Conservation (phyloP, 257 asterid genomes). For the Nicotiana benthamiana region DNA sequence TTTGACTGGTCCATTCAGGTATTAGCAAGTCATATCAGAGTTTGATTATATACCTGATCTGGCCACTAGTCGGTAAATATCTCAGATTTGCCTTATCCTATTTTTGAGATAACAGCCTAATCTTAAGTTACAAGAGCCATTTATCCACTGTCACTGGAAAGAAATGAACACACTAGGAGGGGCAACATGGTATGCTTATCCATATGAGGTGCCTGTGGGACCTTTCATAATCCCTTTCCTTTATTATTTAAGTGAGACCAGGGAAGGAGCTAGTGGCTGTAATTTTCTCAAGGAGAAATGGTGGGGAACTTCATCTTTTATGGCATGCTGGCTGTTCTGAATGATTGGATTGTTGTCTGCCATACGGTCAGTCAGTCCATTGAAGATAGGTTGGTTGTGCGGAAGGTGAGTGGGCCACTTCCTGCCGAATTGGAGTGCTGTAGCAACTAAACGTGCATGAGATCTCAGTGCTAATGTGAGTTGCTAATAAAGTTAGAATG, state of each 20-base stretch:
- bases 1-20: neutral
- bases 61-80: neutral
- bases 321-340: slow-evolving; percentile 1
- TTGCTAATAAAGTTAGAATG: too few species aligned
- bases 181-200: slow-evolving; percentile 1
- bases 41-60: neutral
- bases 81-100: too few species aligned
- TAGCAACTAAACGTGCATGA: neutral
- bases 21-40: neutral
- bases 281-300: neutral
- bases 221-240: neutral
- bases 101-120: neutral
- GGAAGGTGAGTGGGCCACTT: neutral
- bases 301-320: slow-evolving; percentile 7
- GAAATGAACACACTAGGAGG: neutral
- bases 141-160: neutral
- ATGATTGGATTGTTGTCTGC: slow-evolving; percentile 6
- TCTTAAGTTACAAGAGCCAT: neutral
- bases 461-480: neutral
- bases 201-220: slow-evolving; percentile 2
- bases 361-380: neutral
- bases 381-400: neutral
- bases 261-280: slow-evolving; percentile 8
- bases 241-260: neutral
- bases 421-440: neutral